Percentiles rank a stretch among this genome's conserved stretches.
Conservation (phyloP, 192 early-diverging fungal species). For the Backusella circina region DNA sequence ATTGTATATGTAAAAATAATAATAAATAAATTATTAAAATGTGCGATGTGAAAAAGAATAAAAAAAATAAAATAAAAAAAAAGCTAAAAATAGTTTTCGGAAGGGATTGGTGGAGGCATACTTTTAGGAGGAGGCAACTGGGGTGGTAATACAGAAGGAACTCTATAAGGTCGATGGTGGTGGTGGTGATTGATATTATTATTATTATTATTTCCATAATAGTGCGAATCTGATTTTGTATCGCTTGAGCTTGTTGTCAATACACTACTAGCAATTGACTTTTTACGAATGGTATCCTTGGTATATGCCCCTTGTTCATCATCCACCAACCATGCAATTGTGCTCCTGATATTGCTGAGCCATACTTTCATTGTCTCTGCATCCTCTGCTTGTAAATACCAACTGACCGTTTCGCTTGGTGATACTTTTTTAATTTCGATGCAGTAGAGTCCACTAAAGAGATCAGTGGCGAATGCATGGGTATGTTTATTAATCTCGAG, state of each 20-base stretch:
- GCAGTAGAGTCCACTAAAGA: slow-evolving; percentile 17
- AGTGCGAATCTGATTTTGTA: background rate
- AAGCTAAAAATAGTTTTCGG: background rate
- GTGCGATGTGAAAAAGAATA: background rate
- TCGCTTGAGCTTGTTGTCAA: background rate
- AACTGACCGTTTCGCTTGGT: background rate
- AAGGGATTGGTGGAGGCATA: slow-evolving; percentile 3
- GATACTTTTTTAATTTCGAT: slow-evolving; percentile 22
- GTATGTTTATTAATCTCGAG: slow-evolving; percentile 15
- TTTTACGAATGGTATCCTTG: background rate
- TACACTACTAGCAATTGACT: background rate
- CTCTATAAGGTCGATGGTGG: background rate
- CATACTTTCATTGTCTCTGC: slow-evolving; percentile 15
- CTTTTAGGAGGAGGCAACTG: background rate
- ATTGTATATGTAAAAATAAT: background rate
- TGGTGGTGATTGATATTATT: background rate
- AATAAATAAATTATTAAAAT: background rate
- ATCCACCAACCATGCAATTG: slow-evolving; percentile 7
- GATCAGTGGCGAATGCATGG: slow-evolving; percentile 23
- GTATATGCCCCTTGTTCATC: background rate
- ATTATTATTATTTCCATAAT: background rate
- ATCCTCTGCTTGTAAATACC: slow-evolving; percentile 24
- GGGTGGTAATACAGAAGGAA: background rate
- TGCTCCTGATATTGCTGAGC: slow-evolving; percentile 13
- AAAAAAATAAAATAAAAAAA: background rate